These are phyloP conservation scores for Torulaspora microellipsoides DNA, from an alignment of 805 yeast species.

Conservation along the genomic window DNA sequence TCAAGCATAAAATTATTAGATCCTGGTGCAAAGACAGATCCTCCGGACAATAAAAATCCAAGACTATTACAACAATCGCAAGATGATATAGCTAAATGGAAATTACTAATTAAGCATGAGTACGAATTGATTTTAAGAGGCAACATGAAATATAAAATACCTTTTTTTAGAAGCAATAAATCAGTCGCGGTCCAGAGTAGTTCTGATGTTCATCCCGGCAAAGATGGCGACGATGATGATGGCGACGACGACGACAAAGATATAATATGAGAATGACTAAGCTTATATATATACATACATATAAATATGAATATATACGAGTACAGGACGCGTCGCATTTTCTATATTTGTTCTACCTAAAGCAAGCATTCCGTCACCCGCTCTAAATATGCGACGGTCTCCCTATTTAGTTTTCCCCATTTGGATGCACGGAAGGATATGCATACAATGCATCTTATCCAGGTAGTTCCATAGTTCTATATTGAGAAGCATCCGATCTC, in stretches of 20 bases:
- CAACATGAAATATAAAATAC: conserved; percentile 68
- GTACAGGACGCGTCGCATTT: too few relatives aligned
- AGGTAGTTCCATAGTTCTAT: too few relatives aligned
- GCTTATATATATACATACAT: too few relatives aligned
- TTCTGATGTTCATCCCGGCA: conserved; percentile 37
- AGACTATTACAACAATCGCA: conserved; percentile 25
- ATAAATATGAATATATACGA: too few relatives aligned
- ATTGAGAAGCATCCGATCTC: too few relatives aligned
- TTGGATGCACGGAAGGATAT: too few relatives aligned
- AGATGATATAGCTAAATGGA: conserved; percentile 57
- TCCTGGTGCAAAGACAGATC: conserved; percentile 54
- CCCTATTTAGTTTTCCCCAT: too few relatives aligned
- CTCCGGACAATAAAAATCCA: conserved; percentile 18
- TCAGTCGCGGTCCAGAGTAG: conserved; percentile 60
- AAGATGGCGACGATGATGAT: conserved; percentile 7
- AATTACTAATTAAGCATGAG: conserved; percentile 65
- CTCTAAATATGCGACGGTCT: not conserved
- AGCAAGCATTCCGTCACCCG: not conserved
- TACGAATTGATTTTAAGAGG: conserved; percentile 86
- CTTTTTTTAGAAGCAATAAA: conserved; percentile 50
- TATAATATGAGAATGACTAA: not conserved
- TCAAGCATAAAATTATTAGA: conserved; percentile 67
- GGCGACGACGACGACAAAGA: not conserved
- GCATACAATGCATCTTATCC: too few relatives aligned
- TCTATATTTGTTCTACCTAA: too few relatives aligned